Percentiles rank a stretch among this genome's conserved stretches.
These are phyloP conservation scores for Trichoderma sp. DNA, from an alignment of 2,329 filamentous ascomycete species.

Conservation along the genomic window DNA sequence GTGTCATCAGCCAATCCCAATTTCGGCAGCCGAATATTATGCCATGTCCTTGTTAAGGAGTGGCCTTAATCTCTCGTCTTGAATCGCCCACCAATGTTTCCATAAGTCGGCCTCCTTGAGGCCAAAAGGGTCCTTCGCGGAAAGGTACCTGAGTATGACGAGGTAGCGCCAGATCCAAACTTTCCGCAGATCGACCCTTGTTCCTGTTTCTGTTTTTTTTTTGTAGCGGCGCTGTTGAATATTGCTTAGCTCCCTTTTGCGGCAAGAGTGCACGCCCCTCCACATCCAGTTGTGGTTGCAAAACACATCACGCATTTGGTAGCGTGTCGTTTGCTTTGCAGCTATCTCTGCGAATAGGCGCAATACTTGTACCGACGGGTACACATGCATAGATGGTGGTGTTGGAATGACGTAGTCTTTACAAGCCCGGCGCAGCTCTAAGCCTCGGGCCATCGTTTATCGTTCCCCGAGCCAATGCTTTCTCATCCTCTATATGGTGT, in stretches of 20 bases:
- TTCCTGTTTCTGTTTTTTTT: slow-evolving; percentile 4
- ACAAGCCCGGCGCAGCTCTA: neutral
- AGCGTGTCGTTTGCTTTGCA: neutral
- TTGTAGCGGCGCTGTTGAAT: neutral
- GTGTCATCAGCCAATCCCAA: neutral
- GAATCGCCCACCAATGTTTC: neutral
- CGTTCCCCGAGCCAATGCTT: slow-evolving; percentile 4
- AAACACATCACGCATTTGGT: neutral
- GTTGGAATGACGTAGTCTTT: neutral
- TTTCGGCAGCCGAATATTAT: neutral
- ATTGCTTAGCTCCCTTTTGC: neutral
- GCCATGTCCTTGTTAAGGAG: neutral
- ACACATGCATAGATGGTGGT: neutral
- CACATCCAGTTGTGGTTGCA: neutral
- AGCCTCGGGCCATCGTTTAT: neutral
- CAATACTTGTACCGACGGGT: neutral
- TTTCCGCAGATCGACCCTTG: slow-evolving; percentile 9
- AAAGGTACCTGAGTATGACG: neutral
- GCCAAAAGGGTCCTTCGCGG: neutral
- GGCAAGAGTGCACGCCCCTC: slow-evolving; percentile 3
- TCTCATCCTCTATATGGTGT: neutral
- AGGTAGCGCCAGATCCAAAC: slow-evolving; percentile 15
- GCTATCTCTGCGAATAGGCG: neutral
- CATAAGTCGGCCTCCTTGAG: slow-evolving; percentile 3
- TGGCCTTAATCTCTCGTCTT: neutral